Evolutionary conservation across 768 basidiomycete genomes (phyloP).

Genomic region (Hericium rajendrae): DNA sequence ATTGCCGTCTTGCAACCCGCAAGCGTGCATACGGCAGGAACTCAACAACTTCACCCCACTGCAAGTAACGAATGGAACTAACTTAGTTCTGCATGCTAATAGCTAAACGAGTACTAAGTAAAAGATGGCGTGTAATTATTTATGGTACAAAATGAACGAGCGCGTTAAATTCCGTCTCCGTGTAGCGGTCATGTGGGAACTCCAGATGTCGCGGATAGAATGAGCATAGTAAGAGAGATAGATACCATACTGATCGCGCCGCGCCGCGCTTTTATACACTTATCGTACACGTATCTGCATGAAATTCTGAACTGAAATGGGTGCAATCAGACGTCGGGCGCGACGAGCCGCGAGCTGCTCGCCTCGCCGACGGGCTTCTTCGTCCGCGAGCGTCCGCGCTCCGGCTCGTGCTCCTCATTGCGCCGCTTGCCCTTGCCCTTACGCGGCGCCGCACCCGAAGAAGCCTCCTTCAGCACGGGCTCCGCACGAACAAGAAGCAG

Average conservation of each 20-base stretch:
- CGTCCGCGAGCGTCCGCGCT: conserved; percentile 13
- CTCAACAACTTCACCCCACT: too few relatives aligned
- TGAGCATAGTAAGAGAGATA: neutral
- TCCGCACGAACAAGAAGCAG: conserved; percentile 33
- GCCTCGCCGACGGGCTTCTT: conserved; percentile 13
- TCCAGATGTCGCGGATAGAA: neutral
- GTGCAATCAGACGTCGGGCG: neutral
- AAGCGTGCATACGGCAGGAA: too few relatives aligned
- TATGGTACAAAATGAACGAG: too few relatives aligned
- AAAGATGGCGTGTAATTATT: too few relatives aligned
- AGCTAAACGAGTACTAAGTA: neutral
- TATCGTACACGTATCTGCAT: neutral
- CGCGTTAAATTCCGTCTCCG: too few relatives aligned
- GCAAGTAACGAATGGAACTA: too few relatives aligned
- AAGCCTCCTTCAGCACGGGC: neutral
- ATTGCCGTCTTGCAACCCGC: too few relatives aligned
- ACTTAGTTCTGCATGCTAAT: neutral
- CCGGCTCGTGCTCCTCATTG: conserved; percentile 1
- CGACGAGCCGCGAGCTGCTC: neutral
- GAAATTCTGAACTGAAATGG: neutral
- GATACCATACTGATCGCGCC: neutral
- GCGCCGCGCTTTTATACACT: neutral
- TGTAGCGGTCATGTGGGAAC: too few relatives aligned
- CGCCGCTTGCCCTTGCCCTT: conserved; percentile 9
- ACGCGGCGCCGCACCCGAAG: neutral